Percentiles rank a stretch among this genome's conserved stretches.
Conservation (phyloP, 345 rosid species). For the Corymbia maculata region DNA sequence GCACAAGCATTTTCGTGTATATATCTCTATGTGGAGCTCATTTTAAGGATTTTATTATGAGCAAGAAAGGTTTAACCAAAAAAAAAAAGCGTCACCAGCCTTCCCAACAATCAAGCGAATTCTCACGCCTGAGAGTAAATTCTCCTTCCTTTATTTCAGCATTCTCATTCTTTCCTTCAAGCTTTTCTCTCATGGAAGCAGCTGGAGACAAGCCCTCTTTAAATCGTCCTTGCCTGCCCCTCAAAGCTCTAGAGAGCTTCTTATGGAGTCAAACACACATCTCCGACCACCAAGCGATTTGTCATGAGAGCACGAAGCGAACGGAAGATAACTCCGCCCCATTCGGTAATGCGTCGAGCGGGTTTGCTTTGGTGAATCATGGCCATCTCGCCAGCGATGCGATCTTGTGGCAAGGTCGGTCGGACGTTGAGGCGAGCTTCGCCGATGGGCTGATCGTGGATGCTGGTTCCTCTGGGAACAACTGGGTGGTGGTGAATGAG, state of each 20-base stretch:
- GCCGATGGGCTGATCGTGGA: constrained; percentile 16
- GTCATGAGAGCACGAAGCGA: neutral
- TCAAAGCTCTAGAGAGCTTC: constrained; percentile 80
- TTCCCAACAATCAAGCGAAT: constrained; percentile 7
- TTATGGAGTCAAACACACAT: constrained; percentile 25
- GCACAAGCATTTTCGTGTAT: constrained; percentile 9
- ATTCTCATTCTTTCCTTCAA: neutral
- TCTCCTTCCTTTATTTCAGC: neutral
- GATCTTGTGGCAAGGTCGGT: neutral
- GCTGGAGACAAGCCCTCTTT: constrained; percentile 1
- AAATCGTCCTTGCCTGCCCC: constrained; percentile 38
- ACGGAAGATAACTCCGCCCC: neutral
- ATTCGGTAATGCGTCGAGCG: neutral
- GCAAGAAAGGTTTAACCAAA: neutral
- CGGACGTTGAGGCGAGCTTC: constrained; percentile 12
- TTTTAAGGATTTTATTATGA: neutral
- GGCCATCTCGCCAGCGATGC: neutral
- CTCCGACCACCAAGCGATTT: constrained; percentile 5
- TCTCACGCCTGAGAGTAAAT: neutral
- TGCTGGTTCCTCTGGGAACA: constrained; percentile 5
- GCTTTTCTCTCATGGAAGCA: constrained; percentile 23
- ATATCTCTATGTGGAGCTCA: neutral
- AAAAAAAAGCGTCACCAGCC: neutral
- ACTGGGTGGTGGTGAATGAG: neutral
- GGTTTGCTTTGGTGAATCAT: neutral